phyloP scores from a whole-genome alignment of 2,329 filamentous ascomycete species.

The Stagonosporopsis tanaceti region DNA sequence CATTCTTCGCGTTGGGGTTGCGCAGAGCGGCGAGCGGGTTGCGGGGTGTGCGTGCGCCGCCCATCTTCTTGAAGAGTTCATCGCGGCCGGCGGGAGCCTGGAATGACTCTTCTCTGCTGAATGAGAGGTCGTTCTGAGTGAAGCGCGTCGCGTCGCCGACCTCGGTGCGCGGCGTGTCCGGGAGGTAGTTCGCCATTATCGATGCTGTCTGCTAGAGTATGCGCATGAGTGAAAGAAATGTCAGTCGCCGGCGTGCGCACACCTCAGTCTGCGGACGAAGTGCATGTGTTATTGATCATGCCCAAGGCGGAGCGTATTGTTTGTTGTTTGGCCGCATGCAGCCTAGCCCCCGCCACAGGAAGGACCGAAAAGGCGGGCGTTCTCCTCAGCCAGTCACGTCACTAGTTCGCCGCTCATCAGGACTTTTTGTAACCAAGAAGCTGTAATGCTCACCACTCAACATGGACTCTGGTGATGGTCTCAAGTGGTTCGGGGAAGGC shows the following conservation, averaged over 20 bases:
- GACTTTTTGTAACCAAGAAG: conserved; percentile 41
- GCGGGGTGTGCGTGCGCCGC: conserved; percentile 74
- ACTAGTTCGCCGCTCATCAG: conserved; percentile 25
- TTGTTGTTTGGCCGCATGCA: conserved; percentile 17
- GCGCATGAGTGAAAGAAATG: conserved; percentile 43
- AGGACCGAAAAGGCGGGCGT: conserved; percentile 23
- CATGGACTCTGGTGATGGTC: conserved; percentile 55
- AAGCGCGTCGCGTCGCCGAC: conserved; percentile 85
- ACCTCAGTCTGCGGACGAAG: conserved; percentile 20
- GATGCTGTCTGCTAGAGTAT: conserved; percentile 29
- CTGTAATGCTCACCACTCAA: conserved; percentile 12
- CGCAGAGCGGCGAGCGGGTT: conserved; percentile 68
- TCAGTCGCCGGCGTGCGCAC: conserved; percentile 20
- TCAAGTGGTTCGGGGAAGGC: conserved; percentile 72
- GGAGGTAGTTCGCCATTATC: conserved; percentile 57
- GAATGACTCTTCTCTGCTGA: conserved; percentile 88
- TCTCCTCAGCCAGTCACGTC: conserved; percentile 30
- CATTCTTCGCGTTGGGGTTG: conserved; percentile 67
- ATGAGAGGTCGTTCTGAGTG: conserved; percentile 71
- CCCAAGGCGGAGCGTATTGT: conserved; percentile 32
- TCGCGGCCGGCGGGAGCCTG: conserved; percentile 74
- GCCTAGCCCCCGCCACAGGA: conserved; percentile 14
- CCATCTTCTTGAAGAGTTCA: conserved; percentile 78
- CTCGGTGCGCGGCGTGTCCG: conserved; percentile 89
- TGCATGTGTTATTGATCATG: conserved; percentile 21